phyloP scores from a whole-genome alignment of 306 rosid species.

The Vigna hirtella region DNA sequence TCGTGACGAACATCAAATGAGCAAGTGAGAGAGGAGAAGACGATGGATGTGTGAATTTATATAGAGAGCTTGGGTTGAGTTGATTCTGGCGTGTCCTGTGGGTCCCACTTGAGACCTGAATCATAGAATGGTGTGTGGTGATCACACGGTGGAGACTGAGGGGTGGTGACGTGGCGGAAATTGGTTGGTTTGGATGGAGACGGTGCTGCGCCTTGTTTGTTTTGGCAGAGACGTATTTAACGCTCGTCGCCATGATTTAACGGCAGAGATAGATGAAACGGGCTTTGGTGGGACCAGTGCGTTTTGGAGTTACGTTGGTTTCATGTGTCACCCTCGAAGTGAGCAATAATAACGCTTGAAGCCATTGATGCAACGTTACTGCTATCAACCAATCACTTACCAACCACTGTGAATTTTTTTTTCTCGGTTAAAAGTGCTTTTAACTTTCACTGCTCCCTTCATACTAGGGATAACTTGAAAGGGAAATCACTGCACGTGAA shows the following conservation, averaged over 20 bases:
- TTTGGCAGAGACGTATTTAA: constrained; percentile 18
- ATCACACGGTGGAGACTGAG: constrained; percentile 23
- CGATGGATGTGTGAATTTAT: constrained; percentile 38
- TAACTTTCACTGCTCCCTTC: background rate
- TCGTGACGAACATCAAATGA: constrained; percentile 18
- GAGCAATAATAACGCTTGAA: constrained; percentile 12
- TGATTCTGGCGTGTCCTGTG: background rate
- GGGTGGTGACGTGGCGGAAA: constrained; percentile 1
- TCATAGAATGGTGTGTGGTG: background rate
- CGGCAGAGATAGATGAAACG: constrained; percentile 24
- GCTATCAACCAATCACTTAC: background rate
- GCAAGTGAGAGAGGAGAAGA: background rate
- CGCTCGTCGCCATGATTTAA: constrained; percentile 18
- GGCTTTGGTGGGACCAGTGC: constrained; percentile 28
- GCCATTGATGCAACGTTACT: background rate
- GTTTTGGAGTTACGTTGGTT: background rate
- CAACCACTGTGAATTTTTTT: background rate
- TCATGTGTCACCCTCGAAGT: constrained; percentile 14
- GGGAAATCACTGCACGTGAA: background rate
- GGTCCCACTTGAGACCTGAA: constrained; percentile 10
- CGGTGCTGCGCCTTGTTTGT: constrained; percentile 14
- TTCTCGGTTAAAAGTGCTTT: background rate
- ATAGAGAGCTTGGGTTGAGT: constrained; percentile 15
- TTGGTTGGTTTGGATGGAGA: background rate
- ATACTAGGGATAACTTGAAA: background rate